Conservation (phyloP, 768 basidiomycete species). For the Kwoniella bestiolae region DNA sequence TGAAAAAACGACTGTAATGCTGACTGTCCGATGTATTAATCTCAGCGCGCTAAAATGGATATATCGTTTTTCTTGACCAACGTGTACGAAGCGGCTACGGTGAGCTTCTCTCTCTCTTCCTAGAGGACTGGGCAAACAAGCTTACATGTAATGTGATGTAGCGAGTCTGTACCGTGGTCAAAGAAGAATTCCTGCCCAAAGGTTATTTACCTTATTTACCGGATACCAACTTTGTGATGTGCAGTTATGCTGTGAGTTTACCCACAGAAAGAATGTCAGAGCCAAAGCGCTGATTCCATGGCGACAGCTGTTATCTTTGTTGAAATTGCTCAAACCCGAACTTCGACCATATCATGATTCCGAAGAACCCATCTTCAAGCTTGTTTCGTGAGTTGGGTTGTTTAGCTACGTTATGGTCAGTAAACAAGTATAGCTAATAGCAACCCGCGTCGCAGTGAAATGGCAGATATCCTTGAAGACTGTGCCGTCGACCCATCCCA, state of each 20-base stretch:
- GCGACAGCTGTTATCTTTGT: slow-evolving; percentile 69
- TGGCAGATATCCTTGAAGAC: slow-evolving; percentile 76
- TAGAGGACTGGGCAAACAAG: not conserved
- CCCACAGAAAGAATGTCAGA: too few relatives aligned
- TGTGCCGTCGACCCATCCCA: slow-evolving; percentile 79
- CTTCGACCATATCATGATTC: slow-evolving; percentile 51
- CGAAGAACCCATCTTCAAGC: slow-evolving; percentile 48
- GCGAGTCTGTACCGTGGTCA: slow-evolving; percentile 62
- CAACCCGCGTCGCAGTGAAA: slow-evolving; percentile 77
- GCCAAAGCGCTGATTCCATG: not conserved
- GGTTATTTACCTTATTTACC: slow-evolving; percentile 82
- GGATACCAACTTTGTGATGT: slow-evolving; percentile 88
- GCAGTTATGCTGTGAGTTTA: slow-evolving; percentile 74
- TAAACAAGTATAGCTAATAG: too few relatives aligned
- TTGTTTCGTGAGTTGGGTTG: slow-evolving; percentile 52
- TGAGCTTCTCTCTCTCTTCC: slow-evolving; percentile 7
- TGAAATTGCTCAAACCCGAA: slow-evolving; percentile 70
- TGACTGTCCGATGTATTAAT: slow-evolving; percentile 1
- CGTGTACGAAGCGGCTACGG: slow-evolving; percentile 55
- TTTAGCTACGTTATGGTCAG: slow-evolving; percentile 69
- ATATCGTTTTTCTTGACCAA: slow-evolving; percentile 56
- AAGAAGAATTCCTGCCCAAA: slow-evolving; percentile 75
- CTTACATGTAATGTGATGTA: not conserved
- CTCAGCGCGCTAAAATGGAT: slow-evolving; percentile 49
- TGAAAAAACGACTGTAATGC: too few relatives aligned